Percentiles rank a stretch among this genome's conserved stretches.
Evolutionary conservation across 169 alveolate genomes (phyloP).

Genomic region (Plasmodium berghei): DNA sequence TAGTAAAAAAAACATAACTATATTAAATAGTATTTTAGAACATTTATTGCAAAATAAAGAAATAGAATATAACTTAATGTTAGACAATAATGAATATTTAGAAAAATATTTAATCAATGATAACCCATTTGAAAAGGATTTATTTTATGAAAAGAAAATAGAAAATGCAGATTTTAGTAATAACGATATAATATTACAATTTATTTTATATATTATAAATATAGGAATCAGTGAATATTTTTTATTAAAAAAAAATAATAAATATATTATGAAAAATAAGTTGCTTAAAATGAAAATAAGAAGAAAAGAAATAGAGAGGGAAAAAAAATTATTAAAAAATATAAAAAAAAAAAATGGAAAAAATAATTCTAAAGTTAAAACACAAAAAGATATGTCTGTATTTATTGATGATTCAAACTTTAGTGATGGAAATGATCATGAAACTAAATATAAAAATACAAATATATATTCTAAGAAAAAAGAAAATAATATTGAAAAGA

Average conservation of each 20-base stretch:
- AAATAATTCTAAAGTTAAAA: neutral
- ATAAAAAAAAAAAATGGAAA: neutral
- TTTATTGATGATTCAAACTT: neutral
- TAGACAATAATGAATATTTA: slow-evolving; percentile 5
- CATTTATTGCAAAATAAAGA: slow-evolving; percentile 18
- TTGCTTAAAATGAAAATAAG: slow-evolving; percentile 10
- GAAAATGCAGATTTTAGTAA: slow-evolving; percentile 35
- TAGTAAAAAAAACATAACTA: slow-evolving; percentile 42
- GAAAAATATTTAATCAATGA: neutral
- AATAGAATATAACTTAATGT: neutral
- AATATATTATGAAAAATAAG: slow-evolving; percentile 26
- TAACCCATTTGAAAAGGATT: slow-evolving; percentile 44
- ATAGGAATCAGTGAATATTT: slow-evolving; percentile 40
- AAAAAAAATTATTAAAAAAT: neutral
- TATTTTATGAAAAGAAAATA: slow-evolving; percentile 48
- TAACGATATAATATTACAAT: slow-evolving; percentile 61
- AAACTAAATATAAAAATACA: neutral
- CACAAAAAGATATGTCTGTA: neutral
- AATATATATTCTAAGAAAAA: too few species aligned
- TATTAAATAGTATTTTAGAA: slow-evolving; percentile 18
- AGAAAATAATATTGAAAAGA: slow-evolving; percentile 1
- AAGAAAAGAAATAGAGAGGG: slow-evolving; percentile 7
- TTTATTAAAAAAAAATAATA: slow-evolving; percentile 39
- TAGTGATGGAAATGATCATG: too few species aligned
- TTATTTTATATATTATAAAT: slow-evolving; percentile 34